Conservation (phyloP, 78 protist genomes). For the Bodo saltans region DNA sequence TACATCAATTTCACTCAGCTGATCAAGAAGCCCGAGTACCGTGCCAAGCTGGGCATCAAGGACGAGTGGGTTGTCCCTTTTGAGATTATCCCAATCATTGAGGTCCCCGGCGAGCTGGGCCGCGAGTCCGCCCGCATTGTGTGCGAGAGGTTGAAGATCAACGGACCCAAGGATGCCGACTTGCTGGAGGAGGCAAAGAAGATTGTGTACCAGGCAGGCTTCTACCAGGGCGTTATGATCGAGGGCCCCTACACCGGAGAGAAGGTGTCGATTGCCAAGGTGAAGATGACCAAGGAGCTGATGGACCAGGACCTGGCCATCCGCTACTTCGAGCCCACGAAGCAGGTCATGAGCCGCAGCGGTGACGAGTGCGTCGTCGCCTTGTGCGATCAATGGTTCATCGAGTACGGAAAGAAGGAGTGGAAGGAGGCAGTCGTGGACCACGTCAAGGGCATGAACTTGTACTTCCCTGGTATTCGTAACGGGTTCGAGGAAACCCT, state of each 20-base stretch:
- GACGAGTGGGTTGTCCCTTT: constrained; percentile 77
- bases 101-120: constrained; percentile 60
- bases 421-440: constrained; percentile 68
- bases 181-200: constrained; percentile 89
- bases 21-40: constrained; percentile 60
- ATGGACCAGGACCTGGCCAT: constrained; percentile 64
- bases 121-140: constrained; percentile 63
- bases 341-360: constrained; percentile 86
- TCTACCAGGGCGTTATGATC: constrained; percentile 46
- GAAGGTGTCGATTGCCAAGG: constrained; percentile 80
- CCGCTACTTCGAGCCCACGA: constrained; percentile 92
- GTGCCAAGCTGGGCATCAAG: constrained; percentile 68
- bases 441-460: constrained; percentile 50
- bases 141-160: constrained; percentile 78
- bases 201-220: constrained; percentile 70
- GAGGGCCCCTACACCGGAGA: constrained; percentile 21
- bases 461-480: constrained; percentile 36
- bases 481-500: constrained; percentile 52
- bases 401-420: constrained; percentile 90
- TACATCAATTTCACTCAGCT: constrained; percentile 86
- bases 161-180: constrained; percentile 73
- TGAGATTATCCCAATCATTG: constrained; percentile 81
- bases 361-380: constrained; percentile 98
- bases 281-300: constrained; percentile 48
- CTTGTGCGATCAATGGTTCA: constrained; percentile 95